Percentiles rank a stretch among this genome's conserved stretches.
phyloP scores from a whole-genome alignment of 2,329 filamentous ascomycete species.

The Pestalotiopsis sp. region DNA sequence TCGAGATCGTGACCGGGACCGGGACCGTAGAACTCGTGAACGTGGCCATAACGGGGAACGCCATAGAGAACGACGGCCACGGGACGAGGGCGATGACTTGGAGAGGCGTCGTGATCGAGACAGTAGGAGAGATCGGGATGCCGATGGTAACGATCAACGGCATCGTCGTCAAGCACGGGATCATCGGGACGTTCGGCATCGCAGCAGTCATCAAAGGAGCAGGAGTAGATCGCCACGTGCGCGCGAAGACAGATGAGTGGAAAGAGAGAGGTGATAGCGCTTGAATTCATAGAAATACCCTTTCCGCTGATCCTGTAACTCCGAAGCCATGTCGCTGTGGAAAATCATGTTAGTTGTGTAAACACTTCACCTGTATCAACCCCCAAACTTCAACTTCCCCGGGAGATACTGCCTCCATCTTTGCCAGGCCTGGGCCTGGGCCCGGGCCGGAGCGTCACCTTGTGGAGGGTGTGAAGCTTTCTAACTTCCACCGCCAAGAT shows the following conservation, averaged over 20 bases:
- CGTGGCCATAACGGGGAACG: conserved; percentile 16
- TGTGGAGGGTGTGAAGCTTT: neutral
- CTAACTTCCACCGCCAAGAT: conserved; percentile 47
- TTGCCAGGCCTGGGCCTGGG: no score
- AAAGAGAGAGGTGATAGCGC: neutral
- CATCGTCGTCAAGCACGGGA: conserved; percentile 23
- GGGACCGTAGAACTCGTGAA: conserved; percentile 33
- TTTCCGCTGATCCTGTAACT: neutral
- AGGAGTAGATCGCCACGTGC: conserved; percentile 45
- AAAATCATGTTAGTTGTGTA: neutral
- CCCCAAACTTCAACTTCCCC: neutral
- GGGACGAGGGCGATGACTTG: conserved; percentile 24
- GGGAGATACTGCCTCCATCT: no score
- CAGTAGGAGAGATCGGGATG: conserved; percentile 23
- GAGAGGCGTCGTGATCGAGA: conserved; percentile 22
- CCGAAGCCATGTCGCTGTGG: conserved; percentile 4
- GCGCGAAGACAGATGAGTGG: neutral
- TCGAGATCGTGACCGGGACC: conserved; percentile 20
- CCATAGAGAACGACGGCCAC: conserved; percentile 5
- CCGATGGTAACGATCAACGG: conserved; percentile 17
- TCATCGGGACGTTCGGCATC: conserved; percentile 23
- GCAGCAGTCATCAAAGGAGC: conserved; percentile 34
- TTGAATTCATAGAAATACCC: neutral
- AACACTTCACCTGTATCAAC: neutral
- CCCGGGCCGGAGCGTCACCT: no score